Evolutionary conservation across 768 basidiomycete genomes (phyloP).

Genomic region (Phaeotremella skinneri): DNA sequence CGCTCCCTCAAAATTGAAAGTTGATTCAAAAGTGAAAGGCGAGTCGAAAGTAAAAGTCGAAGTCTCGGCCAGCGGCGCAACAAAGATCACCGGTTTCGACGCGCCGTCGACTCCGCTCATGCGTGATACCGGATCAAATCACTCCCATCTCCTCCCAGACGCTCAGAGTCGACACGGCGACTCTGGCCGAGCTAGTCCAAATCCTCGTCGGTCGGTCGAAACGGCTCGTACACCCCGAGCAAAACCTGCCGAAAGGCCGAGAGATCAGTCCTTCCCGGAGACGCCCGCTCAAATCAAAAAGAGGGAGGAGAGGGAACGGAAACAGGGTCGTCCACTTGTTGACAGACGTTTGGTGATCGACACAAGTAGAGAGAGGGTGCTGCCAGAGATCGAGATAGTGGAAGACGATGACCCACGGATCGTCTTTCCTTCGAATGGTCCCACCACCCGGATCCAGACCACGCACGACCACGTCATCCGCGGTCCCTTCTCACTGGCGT

Average conservation of each 20-base stretch:
- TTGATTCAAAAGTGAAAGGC: neutral
- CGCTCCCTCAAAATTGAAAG: no score
- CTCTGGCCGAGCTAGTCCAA: constrained; percentile 11
- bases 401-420: constrained; percentile 46
- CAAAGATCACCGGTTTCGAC: constrained; percentile 43
- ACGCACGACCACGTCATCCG: constrained; percentile 42
- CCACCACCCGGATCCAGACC: constrained; percentile 32
- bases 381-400: constrained; percentile 47
- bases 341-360: neutral
- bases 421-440: constrained; percentile 26
- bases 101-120: constrained; percentile 35
- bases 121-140: constrained; percentile 7
- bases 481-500: constrained; percentile 34
- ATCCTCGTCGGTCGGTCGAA: constrained; percentile 12
- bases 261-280: constrained; percentile 45
- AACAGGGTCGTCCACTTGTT: constrained; percentile 5
- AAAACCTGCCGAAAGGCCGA: constrained; percentile 39
- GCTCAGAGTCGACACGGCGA: constrained; percentile 11
- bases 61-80: constrained; percentile 23
- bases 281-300: constrained; percentile 48
- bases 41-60: constrained; percentile 21
- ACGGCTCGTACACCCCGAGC: constrained; percentile 13
- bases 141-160: constrained; percentile 1
- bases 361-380: constrained; percentile 12
- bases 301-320: constrained; percentile 37